phyloP scores from a whole-genome alignment of 768 basidiomycete genomes.

The Grammothele lineata region DNA sequence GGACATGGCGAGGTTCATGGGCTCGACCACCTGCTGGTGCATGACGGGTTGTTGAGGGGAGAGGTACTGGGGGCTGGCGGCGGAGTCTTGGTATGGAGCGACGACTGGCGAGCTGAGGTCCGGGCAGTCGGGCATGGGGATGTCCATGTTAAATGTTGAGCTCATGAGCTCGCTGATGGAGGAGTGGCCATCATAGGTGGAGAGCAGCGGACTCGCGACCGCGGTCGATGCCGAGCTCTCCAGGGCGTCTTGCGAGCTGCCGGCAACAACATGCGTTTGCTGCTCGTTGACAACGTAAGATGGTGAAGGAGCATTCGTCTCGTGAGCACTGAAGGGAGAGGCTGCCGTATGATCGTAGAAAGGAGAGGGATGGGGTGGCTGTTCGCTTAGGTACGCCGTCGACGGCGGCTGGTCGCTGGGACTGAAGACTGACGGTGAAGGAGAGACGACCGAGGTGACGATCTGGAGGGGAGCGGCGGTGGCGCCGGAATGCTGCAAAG shows the following conservation, averaged over 20 bases:
- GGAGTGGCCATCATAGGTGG: conserved; percentile 8
- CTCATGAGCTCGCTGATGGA: conserved; percentile 9
- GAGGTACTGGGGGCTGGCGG: conserved; percentile 2
- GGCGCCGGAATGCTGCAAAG: conserved; percentile 18
- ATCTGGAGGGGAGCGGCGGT: not conserved
- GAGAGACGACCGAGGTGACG: not conserved
- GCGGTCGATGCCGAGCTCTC: conserved; percentile 7
- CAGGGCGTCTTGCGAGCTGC: not conserved
- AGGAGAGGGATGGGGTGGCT: too few relatives aligned
- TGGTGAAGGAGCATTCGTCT: too few relatives aligned
- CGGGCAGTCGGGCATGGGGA: conserved; percentile 20
- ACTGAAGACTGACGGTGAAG: conserved; percentile 1
- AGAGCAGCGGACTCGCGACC: conserved; percentile 6
- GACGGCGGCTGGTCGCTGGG: conserved; percentile 1
- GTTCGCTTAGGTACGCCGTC: not conserved
- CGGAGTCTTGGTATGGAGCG: conserved; percentile 7
- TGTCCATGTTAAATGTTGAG: conserved; percentile 16
- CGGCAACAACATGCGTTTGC: too few relatives aligned
- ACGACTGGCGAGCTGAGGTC: conserved; percentile 6
- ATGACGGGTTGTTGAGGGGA: not conserved
- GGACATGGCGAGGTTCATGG: conserved; percentile 5
- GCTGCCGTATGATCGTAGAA: too few relatives aligned
- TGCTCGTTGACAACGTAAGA: too few relatives aligned
- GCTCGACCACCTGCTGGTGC: conserved; percentile 2
- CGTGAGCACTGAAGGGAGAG: too few relatives aligned